phyloP scores from a whole-genome alignment of 768 basidiomycete genomes.

The Suillus weaverae region DNA sequence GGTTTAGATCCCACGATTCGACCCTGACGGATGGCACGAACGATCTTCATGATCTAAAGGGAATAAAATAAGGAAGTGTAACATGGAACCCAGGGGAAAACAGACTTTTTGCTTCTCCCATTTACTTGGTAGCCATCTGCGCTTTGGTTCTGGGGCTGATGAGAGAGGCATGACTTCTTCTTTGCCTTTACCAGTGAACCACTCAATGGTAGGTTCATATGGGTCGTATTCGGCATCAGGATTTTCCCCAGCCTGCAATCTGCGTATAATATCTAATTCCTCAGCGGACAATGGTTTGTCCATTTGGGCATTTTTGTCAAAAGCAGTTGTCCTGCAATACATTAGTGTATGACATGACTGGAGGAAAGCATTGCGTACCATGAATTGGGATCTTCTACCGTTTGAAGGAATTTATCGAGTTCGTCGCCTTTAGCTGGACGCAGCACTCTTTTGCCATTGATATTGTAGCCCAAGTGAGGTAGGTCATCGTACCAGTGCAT shows the following conservation, averaged over 20 bases:
- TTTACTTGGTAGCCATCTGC: slow-evolving; percentile 95
- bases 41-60: slow-evolving; percentile 94
- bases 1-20: slow-evolving; percentile 91
- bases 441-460: slow-evolving; percentile 91
- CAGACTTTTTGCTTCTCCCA: slow-evolving; percentile 99
- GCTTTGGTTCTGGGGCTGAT: slow-evolving; percentile 90
- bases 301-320: slow-evolving; percentile 83
- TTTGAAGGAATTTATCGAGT: slow-evolving; percentile 92
- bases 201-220: slow-evolving; percentile 91
- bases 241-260: slow-evolving; percentile 88
- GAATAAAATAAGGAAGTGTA: slow-evolving; percentile 8
- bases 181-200: slow-evolving; percentile 96
- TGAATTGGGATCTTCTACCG: slow-evolving; percentile 86
- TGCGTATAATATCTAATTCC: slow-evolving; percentile 92
- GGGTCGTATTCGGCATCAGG: slow-evolving; percentile 90
- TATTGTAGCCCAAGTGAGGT: slow-evolving; percentile 97
- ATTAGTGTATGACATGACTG: neutral
- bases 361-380: slow-evolving; percentile 55
- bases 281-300: slow-evolving; percentile 85
- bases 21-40: slow-evolving; percentile 95
- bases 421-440: slow-evolving; percentile 96
- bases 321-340: slow-evolving; percentile 76
- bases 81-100: neutral
- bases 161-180: slow-evolving; percentile 94
- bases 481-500: slow-evolving; percentile 99